phyloP scores from a whole-genome alignment of 139 green algal species.

The Pseudopediastrum boryanum region DNA sequence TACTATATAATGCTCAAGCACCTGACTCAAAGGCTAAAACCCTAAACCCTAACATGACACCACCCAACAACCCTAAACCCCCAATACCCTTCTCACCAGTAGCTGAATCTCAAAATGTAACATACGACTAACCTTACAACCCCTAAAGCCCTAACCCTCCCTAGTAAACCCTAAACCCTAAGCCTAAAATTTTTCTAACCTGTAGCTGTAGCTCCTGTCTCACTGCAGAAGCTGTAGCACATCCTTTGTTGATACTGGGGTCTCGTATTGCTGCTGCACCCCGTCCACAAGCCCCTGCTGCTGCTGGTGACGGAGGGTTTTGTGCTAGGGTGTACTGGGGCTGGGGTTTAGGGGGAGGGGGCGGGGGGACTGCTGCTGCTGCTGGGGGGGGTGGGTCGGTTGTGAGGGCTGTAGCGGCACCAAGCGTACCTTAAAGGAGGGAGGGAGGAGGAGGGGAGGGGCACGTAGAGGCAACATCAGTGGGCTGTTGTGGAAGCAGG shows the following conservation, averaged over 20 bases:
- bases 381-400: too few species aligned
- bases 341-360: too few species aligned
- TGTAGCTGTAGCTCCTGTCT: slow-evolving; percentile 21
- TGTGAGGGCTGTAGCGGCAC: too few species aligned
- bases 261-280: slow-evolving; percentile 34
- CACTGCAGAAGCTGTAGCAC: slow-evolving; percentile 26
- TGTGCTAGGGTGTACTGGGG: too few species aligned
- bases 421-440: too few species aligned
- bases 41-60: background rate
- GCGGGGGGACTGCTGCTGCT: too few species aligned
- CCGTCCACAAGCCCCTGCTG: too few species aligned
- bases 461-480: too few species aligned
- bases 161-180: background rate
- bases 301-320: too few species aligned
- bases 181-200: slow-evolving; percentile 33
- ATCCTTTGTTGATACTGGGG: slow-evolving; percentile 41
- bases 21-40: background rate
- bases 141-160: background rate
- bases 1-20: too few species aligned
- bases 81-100: background rate
- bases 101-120: background rate
- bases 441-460: too few species aligned
- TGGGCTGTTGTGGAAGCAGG: too few species aligned
- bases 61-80: background rate
- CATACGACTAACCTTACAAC: background rate